Evolutionary conservation across 768 basidiomycete genomes (phyloP).

Genomic region (Pholiota molesta): DNA sequence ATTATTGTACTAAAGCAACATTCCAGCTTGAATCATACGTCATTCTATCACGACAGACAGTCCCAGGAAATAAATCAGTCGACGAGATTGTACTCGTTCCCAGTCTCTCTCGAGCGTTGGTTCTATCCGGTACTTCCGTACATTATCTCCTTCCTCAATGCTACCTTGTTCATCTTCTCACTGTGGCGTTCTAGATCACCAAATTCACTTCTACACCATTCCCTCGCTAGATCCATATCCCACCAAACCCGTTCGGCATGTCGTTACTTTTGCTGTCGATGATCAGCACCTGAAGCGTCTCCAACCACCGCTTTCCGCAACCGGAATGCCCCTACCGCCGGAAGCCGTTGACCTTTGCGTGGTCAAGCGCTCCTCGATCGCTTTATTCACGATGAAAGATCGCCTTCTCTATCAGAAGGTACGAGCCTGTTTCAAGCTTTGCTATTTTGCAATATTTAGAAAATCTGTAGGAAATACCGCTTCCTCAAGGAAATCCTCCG

Average conservation of each 20-base stretch:
- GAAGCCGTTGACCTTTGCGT: slow-evolving; percentile 73
- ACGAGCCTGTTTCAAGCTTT: neutral
- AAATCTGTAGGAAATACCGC: slow-evolving; percentile 64
- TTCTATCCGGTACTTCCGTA: slow-evolving; percentile 67
- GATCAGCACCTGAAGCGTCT: slow-evolving; percentile 66
- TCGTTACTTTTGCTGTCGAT: slow-evolving; percentile 82
- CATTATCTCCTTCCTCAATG: slow-evolving; percentile 6
- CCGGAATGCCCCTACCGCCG: slow-evolving; percentile 36
- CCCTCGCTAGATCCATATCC: slow-evolving; percentile 80
- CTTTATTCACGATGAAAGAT: slow-evolving; percentile 68
- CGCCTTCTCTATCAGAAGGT: slow-evolving; percentile 66
- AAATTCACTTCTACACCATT: slow-evolving; percentile 78
- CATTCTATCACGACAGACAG: slow-evolving; percentile 66
- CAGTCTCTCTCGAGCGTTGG: slow-evolving; percentile 70
- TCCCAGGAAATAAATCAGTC: slow-evolving; percentile 71
- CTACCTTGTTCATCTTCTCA: slow-evolving; percentile 10
- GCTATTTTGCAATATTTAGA: neutral
- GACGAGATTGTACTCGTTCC: slow-evolving; percentile 83
- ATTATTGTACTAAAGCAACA: neutral
- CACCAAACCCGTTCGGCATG: slow-evolving; percentile 81
- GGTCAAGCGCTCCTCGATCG: slow-evolving; percentile 67
- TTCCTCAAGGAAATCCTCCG: slow-evolving; percentile 50
- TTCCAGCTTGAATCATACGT: slow-evolving; percentile 61
- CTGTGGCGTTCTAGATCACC: slow-evolving; percentile 47
- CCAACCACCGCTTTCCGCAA: slow-evolving; percentile 35